Base-by-base conservation (phyloP, 2,329 filamentous ascomycete species). In the Rugonectria rugulosa region DNA sequence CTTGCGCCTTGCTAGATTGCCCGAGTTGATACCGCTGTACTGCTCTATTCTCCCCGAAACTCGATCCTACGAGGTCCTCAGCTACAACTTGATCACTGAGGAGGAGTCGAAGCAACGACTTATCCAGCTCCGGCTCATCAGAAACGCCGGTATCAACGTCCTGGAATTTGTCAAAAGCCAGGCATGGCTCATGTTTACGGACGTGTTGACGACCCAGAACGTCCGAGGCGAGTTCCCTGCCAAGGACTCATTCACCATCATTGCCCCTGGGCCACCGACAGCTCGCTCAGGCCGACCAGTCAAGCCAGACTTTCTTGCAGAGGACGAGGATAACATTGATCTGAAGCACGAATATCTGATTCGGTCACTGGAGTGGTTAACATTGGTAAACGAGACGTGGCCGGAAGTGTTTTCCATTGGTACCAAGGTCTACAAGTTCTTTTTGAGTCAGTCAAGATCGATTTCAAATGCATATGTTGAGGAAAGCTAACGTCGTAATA, bases 11-110 rank as follows among this genome's bases (percentile, higher is more conserved):
- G 84, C 85, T 14, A 85, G 87, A 27, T 85, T 95, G 50, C 86
- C 89, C 56, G 88, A 94, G 59, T 77, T 95, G 36, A 89, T 97
- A 51, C 93, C 95, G 1, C 78, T 96, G 1, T 99, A 99, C 72
- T 93, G 91, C 59, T 92, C 92, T 8, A 88, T 91, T 65, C 79
- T 99, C 11, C 81, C 85, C 9, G 76, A 80, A 6, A 78, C 85
- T 11, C 82, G 88, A 59, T 82, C 83, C 58, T 87, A 92, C 63
- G 83, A 87, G 50, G 88, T 88, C 14, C 81, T 99, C 43, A 91
- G 88, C 53, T 84, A 86, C 47, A 89, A 96, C 52, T 77, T 97
- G 51, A 88, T 92, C 44, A 85, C 90, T 40, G 82, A 97, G 50
- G 81, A 83, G 23, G 84, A 90, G 37, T 74, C 79, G 7, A 78